A percentile compares a stretch with the other conserved stretches of the same genome.
Conservation (phyloP, 2,329 filamentous ascomycete genomes). For the Xylariaceae sp. region DNA sequence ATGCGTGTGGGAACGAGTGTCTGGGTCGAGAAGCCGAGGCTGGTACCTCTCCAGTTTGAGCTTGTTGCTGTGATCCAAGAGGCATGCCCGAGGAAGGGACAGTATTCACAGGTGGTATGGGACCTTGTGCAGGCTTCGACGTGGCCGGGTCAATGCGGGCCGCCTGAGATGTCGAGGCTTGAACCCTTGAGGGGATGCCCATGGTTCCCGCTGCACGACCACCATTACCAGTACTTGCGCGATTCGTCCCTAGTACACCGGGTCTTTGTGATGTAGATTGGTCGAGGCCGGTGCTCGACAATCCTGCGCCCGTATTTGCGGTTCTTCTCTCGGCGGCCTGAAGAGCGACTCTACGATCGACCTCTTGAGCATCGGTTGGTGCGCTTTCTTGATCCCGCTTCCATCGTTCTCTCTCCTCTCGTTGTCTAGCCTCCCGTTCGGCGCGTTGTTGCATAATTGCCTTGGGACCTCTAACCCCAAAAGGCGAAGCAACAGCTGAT, state of each 20-base stretch:
- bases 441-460: slow-evolving; percentile 87
- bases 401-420: slow-evolving; percentile 50
- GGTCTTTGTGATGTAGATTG: slow-evolving; percentile 22
- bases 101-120: slow-evolving; percentile 15
- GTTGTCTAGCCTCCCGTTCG: slow-evolving; percentile 67
- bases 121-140: slow-evolving; percentile 21
- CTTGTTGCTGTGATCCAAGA: slow-evolving; percentile 26
- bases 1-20: slow-evolving; percentile 88
- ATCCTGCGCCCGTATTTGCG: slow-evolving; percentile 42
- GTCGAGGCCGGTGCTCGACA: slow-evolving; percentile 23
- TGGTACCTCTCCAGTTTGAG: slow-evolving; percentile 33
- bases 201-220: slow-evolving; percentile 18
- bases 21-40: slow-evolving; percentile 36
- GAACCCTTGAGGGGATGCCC: slow-evolving; percentile 17
- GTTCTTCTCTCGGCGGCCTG: slow-evolving; percentile 27
- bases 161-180: slow-evolving; percentile 24
- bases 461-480: slow-evolving; percentile 73
- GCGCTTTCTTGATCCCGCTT: slow-evolving; percentile 45
- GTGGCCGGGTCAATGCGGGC: slow-evolving; percentile 24
- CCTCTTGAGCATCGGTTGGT: slow-evolving; percentile 45
- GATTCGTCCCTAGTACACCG: slow-evolving; percentile 22
- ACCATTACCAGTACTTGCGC: slow-evolving; percentile 21
- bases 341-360: slow-evolving; percentile 53
- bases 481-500: slow-evolving; percentile 51
- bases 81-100: slow-evolving; percentile 30